Evolutionary conservation across 2,329 filamentous ascomycete genomes (phyloP).

Genomic region (Fusarium armeniacum): DNA sequence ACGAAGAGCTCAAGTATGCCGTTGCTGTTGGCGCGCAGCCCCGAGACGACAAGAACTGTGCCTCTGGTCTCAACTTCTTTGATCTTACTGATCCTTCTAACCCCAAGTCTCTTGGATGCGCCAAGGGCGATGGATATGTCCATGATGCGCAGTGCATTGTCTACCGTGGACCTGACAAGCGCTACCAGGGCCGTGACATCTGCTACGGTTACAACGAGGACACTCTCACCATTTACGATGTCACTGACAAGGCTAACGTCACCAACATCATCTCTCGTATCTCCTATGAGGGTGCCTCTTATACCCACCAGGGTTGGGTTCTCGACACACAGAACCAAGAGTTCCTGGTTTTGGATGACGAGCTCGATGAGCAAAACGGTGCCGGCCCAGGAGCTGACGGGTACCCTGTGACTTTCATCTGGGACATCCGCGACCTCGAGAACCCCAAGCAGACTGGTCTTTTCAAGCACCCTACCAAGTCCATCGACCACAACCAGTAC

Average conservation of each 20-base stretch:
- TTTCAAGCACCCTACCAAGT: slow-evolving; percentile 58
- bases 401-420: slow-evolving; percentile 65
- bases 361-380: slow-evolving; percentile 63
- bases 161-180: slow-evolving; percentile 65
- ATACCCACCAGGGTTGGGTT: slow-evolving; percentile 72
- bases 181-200: slow-evolving; percentile 65
- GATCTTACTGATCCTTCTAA: slow-evolving; percentile 68
- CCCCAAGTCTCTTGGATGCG: slow-evolving; percentile 67
- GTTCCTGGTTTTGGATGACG: slow-evolving; percentile 67
- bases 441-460: slow-evolving; percentile 59
- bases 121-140: slow-evolving; percentile 68
- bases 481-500: slow-evolving; percentile 66
- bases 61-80: slow-evolving; percentile 69
- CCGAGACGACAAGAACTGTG: slow-evolving; percentile 57
- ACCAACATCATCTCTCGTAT: slow-evolving; percentile 65
- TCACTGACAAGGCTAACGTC: slow-evolving; percentile 62
- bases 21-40: slow-evolving; percentile 61
- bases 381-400: slow-evolving; percentile 59
- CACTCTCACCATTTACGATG: slow-evolving; percentile 66
- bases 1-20: slow-evolving; percentile 63
- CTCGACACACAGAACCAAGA: slow-evolving; percentile 61
- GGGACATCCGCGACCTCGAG: slow-evolving; percentile 62
- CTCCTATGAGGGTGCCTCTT: slow-evolving; percentile 68
- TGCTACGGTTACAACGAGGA: slow-evolving; percentile 71
- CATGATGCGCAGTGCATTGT: slow-evolving; percentile 72